phyloP scores from a whole-genome alignment of 2,329 filamentous ascomycete species.

The Botrytis fragariae region DNA sequence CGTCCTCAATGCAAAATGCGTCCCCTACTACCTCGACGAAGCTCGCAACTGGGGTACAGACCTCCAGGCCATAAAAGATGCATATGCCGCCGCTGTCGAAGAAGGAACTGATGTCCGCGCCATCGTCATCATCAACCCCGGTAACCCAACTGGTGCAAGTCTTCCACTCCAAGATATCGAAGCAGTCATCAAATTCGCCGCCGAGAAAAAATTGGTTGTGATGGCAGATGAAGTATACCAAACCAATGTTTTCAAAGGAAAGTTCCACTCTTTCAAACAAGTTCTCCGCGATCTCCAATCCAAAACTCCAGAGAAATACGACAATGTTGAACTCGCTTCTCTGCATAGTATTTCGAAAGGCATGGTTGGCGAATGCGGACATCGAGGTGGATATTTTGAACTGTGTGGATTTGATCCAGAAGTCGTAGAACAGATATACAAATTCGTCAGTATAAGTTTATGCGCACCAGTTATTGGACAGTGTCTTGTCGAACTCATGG shows the following conservation, averaged over 20 bases:
- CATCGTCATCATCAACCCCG: conserved; percentile 97
- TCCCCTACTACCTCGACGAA: conserved; percentile 94
- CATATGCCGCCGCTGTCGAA: conserved; percentile 70
- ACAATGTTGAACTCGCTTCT: conserved; percentile 83
- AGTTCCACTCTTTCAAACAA: conserved; percentile 95
- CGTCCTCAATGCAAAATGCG: conserved; percentile 78
- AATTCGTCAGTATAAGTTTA: conserved; percentile 95
- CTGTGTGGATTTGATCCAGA: conserved; percentile 81
- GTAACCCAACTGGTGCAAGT: conserved; percentile 92
- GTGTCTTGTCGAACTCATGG: conserved; percentile 96
- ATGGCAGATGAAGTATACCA: conserved; percentile 99
- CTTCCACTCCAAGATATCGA: conserved; percentile 76
- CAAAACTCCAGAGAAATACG: conserved; percentile 71
- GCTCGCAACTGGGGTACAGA: conserved; percentile 83
- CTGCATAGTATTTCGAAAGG: conserved; percentile 95
- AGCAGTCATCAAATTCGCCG: conserved; percentile 82
- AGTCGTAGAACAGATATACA: conserved; percentile 94
- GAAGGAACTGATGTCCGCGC: conserved; percentile 84
- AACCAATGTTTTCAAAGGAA: conserved; percentile 93
- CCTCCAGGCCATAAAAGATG: conserved; percentile 68
- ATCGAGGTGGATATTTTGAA: conserved; percentile 97
- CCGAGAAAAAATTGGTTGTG: conserved; percentile 79
- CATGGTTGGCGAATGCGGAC: conserved; percentile 98
- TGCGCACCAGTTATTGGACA: conserved; percentile 95
- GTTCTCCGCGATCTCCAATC: conserved; percentile 78